These are phyloP conservation scores for Clavispora phyllophila DNA, from an alignment of 805 yeast genomes.

Conservation along the genomic window DNA sequence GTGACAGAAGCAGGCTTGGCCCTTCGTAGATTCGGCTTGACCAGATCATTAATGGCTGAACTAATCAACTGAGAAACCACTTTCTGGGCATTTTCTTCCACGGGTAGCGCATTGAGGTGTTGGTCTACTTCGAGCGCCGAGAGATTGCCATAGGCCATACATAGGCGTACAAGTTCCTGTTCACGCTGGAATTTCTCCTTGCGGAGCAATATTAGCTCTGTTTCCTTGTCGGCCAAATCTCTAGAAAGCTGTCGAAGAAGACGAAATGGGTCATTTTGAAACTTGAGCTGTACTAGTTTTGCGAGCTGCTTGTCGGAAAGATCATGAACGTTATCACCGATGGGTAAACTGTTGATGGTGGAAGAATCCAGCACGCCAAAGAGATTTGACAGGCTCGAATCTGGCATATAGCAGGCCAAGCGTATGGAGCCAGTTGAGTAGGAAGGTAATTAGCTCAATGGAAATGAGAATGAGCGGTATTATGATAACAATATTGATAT, in stretches of 20 bases:
- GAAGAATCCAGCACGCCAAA: neutral
- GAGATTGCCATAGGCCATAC: slow-evolving; percentile 33
- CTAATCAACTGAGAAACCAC: slow-evolving; percentile 24
- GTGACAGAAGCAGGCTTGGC: neutral
- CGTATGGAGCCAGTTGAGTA: too few species aligned
- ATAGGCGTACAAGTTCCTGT: slow-evolving; percentile 26
- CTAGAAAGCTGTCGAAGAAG: slow-evolving; percentile 44
- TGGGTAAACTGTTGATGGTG: neutral
- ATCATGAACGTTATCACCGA: slow-evolving; percentile 19
- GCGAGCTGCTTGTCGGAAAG: slow-evolving; percentile 17
- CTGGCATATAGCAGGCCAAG: neutral
- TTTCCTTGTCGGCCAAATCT: slow-evolving; percentile 45
- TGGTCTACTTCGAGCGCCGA: slow-evolving; percentile 32
- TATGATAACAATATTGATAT: too few species aligned
- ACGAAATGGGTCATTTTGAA: slow-evolving; percentile 19
- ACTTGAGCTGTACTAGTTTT: slow-evolving; percentile 21
- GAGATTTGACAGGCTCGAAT: neutral
- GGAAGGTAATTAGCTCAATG: too few species aligned
- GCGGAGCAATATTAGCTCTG: slow-evolving; percentile 38
- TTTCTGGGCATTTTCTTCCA: slow-evolving; percentile 14
- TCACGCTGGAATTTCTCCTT: slow-evolving; percentile 29
- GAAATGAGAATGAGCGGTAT: too few species aligned
- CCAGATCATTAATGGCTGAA: slow-evolving; percentile 19
- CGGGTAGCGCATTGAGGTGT: slow-evolving; percentile 16
- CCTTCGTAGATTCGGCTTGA: neutral